Percentiles rank a stretch among this genome's conserved stretches.
These are phyloP conservation scores for Ophiostoma novo-ulmi DNA, from an alignment of 2,329 filamentous ascomycete species.

Conservation along the genomic window DNA sequence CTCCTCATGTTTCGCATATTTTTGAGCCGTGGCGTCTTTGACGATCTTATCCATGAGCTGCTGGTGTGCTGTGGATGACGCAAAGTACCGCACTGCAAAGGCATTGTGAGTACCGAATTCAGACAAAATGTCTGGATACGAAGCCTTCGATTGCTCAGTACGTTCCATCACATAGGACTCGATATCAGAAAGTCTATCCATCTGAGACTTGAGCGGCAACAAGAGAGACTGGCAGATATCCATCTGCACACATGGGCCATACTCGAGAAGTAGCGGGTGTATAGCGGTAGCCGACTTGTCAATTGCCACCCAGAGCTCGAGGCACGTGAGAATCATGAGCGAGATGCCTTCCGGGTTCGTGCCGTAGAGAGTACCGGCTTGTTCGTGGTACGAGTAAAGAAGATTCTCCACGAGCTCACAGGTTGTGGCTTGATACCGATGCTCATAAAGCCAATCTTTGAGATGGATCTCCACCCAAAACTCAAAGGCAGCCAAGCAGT, in stretches of 20 bases:
- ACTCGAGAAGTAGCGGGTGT: constrained; percentile 43
- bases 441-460: constrained; percentile 36
- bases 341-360: constrained; percentile 45
- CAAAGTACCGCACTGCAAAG: constrained; percentile 39
- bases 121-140: constrained; percentile 34
- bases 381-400: constrained; percentile 33
- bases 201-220: constrained; percentile 41
- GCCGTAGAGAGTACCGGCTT: constrained; percentile 34
- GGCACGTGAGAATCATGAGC: constrained; percentile 49
- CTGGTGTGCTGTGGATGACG: background rate
- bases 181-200: constrained; percentile 39
- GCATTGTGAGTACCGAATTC: constrained; percentile 34
- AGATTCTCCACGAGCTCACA: constrained; percentile 31
- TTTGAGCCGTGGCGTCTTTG: background rate
- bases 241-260: constrained; percentile 41
- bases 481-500: constrained; percentile 41
- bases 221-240: constrained; percentile 42
- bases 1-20: background rate
- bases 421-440: constrained; percentile 29
- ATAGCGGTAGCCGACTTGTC: constrained; percentile 43
- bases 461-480: constrained; percentile 44
- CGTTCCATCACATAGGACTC: background rate
- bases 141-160: background rate
- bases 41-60: background rate
- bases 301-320: constrained; percentile 56